Evolutionary conservation across 306 rosid species (phyloP).

Genomic region (Acmispon strigosus): DNA sequence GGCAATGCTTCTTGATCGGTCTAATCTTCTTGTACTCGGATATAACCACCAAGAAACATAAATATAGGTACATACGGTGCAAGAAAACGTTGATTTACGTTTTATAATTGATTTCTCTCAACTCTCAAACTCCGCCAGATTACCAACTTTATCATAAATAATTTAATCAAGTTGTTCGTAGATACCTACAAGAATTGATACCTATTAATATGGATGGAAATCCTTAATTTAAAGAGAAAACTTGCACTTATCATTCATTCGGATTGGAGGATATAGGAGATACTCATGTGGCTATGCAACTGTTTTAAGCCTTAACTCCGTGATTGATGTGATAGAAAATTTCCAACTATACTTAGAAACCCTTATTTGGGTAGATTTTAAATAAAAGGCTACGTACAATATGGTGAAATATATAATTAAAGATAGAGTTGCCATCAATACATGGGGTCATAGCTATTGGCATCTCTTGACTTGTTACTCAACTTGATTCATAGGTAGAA

Average conservation of each 20-base stretch:
- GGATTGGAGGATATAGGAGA: constrained; percentile 16
- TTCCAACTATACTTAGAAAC: constrained; percentile 6
- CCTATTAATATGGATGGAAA: background rate
- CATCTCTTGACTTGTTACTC: constrained; percentile 4
- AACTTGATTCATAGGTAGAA: constrained; percentile 22
- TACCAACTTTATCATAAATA: too few relatives aligned
- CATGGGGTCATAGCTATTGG: constrained; percentile 8
- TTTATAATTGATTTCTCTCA: too few relatives aligned
- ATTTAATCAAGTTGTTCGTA: too few relatives aligned
- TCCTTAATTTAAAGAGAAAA: background rate
- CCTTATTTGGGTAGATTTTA: background rate
- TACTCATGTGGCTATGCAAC: constrained; percentile 1
- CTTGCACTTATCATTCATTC: constrained; percentile 14
- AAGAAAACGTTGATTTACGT: too few relatives aligned
- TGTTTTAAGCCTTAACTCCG: background rate
- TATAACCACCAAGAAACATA: background rate
- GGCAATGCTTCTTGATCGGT: too few relatives aligned
- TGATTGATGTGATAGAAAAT: constrained; percentile 8
- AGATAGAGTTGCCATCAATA: background rate
- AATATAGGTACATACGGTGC: background rate
- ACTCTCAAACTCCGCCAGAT: too few relatives aligned
- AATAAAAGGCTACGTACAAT: background rate
- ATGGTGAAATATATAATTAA: background rate
- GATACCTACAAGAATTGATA: too few relatives aligned
- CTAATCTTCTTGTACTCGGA: background rate